A percentile compares a stretch with the other conserved stretches of the same genome.
These are phyloP conservation scores for Populus hybrid DNA, from an alignment of 441 rosid species.

Conservation along the genomic window DNA sequence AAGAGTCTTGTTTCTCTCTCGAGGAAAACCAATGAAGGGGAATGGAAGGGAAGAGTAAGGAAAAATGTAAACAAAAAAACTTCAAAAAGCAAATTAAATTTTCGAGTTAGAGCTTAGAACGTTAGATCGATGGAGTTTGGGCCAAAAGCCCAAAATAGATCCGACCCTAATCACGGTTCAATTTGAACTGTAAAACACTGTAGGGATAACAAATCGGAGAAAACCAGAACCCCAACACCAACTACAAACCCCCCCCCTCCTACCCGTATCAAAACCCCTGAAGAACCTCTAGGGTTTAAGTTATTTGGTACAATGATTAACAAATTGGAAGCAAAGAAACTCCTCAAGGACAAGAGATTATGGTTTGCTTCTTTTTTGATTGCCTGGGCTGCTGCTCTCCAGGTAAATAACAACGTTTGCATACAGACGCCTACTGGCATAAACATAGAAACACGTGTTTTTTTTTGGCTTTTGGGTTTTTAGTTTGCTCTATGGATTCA, in stretches of 20 bases:
- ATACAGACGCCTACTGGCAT: background rate
- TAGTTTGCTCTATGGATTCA: background rate
- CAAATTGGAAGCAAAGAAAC: slow-evolving; percentile 48
- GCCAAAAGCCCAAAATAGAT: background rate
- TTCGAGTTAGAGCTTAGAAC: background rate
- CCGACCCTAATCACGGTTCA: too few relatives aligned
- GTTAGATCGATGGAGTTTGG: background rate
- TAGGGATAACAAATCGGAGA: background rate
- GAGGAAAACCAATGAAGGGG: background rate
- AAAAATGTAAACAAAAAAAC: background rate
- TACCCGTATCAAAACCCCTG: background rate
- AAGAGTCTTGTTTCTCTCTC: background rate
- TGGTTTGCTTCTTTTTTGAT: slow-evolving; percentile 74
- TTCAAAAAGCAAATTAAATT: background rate
- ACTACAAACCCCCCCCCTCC: background rate
- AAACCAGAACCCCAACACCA: background rate
- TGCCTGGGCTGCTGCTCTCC: slow-evolving; percentile 91
- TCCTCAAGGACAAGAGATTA: slow-evolving; percentile 45
- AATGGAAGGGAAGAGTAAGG: background rate
- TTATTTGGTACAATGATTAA: slow-evolving; percentile 13
- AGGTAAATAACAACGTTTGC: slow-evolving; percentile 34
- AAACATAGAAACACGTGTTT: background rate
- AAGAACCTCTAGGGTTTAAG: slow-evolving; percentile 20
- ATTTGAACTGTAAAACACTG: background rate
- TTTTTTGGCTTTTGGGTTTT: too few relatives aligned